Evolutionary conservation across 495 filamentous ascomycete species (phyloP).

Genomic region (Xylaria cubensis): DNA sequence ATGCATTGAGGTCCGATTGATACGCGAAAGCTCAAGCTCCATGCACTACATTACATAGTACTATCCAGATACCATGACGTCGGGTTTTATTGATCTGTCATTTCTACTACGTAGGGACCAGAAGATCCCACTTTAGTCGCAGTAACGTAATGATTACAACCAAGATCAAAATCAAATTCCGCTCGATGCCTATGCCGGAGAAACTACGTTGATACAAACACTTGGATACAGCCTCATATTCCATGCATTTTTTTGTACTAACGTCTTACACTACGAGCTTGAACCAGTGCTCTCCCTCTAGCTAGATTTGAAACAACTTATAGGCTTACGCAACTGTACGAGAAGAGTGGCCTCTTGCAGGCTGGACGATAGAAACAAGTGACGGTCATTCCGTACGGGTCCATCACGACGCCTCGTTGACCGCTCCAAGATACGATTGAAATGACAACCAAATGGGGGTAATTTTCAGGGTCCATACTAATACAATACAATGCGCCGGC

Average conservation of each 20-base stretch:
- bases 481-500: background rate
- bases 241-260: background rate
- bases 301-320: background rate
- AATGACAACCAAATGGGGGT: background rate
- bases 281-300: background rate
- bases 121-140: background rate
- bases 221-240: background rate
- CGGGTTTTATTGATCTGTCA: conserved; percentile 1
- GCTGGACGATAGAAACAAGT: background rate
- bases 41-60: background rate
- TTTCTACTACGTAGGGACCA: background rate
- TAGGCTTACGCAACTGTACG: background rate
- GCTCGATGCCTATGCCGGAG: background rate
- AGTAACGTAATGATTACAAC: background rate
- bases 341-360: background rate
- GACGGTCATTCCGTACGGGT: background rate
- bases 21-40: background rate
- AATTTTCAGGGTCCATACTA: background rate
- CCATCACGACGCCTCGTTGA: conserved; percentile 12
- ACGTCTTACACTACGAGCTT: background rate
- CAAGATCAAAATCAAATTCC: background rate
- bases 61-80: background rate
- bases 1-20: background rate
- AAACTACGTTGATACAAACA: background rate
- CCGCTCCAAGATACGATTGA: conserved; percentile 4